A percentile compares a stretch with the other conserved stretches of the same genome.
Conservation (phyloP, 768 basidiomycete genomes). For the Imleria badia region DNA sequence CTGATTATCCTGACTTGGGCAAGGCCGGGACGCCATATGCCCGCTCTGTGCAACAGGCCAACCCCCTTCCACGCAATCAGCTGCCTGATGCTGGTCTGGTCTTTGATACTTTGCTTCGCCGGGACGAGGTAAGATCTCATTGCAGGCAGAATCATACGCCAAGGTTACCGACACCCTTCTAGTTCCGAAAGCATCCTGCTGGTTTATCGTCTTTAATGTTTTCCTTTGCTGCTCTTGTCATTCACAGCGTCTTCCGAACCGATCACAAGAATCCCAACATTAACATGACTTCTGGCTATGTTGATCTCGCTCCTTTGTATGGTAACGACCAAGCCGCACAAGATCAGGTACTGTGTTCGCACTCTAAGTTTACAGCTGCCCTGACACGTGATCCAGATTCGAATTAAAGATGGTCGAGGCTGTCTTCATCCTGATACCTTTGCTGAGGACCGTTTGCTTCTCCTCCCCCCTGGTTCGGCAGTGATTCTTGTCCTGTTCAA, state of each 20-base stretch:
- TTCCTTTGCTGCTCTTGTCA: constrained; percentile 77
- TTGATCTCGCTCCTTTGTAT: constrained; percentile 82
- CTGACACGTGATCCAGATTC: constrained; percentile 17
- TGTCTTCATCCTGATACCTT: constrained; percentile 69
- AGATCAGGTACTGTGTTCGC: constrained; percentile 46
- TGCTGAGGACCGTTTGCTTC: constrained; percentile 73
- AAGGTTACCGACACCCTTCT: neutral
- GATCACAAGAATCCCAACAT: constrained; percentile 62
- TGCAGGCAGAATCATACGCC: neutral
- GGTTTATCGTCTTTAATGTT: constrained; percentile 83
- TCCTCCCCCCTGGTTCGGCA: constrained; percentile 77
- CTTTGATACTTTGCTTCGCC: constrained; percentile 75
- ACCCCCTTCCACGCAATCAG: constrained; percentile 63
- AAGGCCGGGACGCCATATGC: constrained; percentile 78
- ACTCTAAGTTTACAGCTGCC: neutral
- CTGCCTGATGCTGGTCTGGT: constrained; percentile 79
- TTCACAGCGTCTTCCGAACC: constrained; percentile 87
- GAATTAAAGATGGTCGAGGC: constrained; percentile 61
- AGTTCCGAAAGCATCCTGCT: constrained; percentile 77
- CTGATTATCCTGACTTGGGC: constrained; percentile 66
- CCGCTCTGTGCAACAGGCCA: constrained; percentile 73
- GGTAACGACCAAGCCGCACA: constrained; percentile 67
- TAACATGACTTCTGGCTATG: constrained; percentile 86
- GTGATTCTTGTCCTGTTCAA: constrained; percentile 82
- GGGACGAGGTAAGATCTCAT: constrained; percentile 53